Evolutionary conservation across 2,329 filamentous ascomycete genomes (phyloP).

Genomic region (Fusarium albidum): DNA sequence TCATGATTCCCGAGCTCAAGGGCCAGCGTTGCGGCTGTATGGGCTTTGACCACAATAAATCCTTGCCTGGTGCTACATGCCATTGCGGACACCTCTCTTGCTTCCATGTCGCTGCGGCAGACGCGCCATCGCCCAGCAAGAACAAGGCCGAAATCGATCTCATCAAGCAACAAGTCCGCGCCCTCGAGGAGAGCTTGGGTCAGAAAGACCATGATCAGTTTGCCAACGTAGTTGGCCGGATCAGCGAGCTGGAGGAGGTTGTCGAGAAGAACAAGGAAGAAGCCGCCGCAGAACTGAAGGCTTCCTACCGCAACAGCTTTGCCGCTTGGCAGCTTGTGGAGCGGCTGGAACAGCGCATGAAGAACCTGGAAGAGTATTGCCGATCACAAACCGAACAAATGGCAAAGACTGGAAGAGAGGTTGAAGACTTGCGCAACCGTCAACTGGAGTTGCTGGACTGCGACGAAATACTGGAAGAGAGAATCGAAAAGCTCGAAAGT

Average conservation of each 20-base stretch:
- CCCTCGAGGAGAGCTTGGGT: conserved; percentile 46
- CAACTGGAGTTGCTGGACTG: conserved; percentile 60
- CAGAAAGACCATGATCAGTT: conserved; percentile 48
- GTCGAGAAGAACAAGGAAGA: conserved; percentile 62
- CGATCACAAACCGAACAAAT: conserved; percentile 52
- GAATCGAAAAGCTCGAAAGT: conserved; percentile 57
- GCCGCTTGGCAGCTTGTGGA: conserved; percentile 62
- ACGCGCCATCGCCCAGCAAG: conserved; percentile 57
- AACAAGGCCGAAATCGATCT: conserved; percentile 50
- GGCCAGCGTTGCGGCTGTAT: conserved; percentile 67
- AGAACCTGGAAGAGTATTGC: conserved; percentile 47
- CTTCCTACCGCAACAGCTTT: conserved; percentile 62
- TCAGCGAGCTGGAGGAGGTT: conserved; percentile 62
- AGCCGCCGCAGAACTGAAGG: conserved; percentile 59
- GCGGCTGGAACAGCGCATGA: conserved; percentile 51
- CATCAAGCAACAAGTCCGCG: conserved; percentile 38
- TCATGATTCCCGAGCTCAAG: conserved; percentile 64
- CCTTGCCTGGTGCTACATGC: conserved; percentile 63
- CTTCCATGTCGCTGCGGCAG: conserved; percentile 61
- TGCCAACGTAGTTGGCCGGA: conserved; percentile 51
- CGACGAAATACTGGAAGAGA: conserved; percentile 62
- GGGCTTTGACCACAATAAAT: conserved; percentile 62
- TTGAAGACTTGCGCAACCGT: conserved; percentile 56
- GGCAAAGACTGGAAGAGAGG: conserved; percentile 48
- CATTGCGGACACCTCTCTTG: conserved; percentile 68